Percentiles rank a stretch among this genome's conserved stretches.
Evolutionary conservation across 352 stramenopile species (phyloP).

Genomic region (Detonula confervacea): DNA sequence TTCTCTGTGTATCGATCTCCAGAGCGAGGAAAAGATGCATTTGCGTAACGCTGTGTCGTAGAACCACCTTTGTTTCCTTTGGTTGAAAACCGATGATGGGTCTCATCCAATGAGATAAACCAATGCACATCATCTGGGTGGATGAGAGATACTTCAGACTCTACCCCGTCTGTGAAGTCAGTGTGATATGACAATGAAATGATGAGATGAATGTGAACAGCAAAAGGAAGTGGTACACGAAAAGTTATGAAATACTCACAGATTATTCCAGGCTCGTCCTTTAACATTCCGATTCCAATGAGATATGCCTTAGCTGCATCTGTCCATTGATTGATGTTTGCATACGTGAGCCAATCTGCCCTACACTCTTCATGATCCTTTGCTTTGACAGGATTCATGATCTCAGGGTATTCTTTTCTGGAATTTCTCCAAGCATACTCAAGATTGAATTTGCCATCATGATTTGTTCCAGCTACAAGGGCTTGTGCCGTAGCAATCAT

Average conservation of each 20-base stretch:
- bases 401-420: slow-evolving; percentile 4
- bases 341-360: slow-evolving; percentile 16
- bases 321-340: slow-evolving; percentile 23
- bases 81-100: neutral
- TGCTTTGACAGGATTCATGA: slow-evolving; percentile 17
- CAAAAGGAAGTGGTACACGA: slow-evolving; percentile 1
- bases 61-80: neutral
- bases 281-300: slow-evolving; percentile 10
- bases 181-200: neutral
- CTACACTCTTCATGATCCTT: slow-evolving; percentile 25
- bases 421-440: slow-evolving; percentile 19
- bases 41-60: neutral
- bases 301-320: slow-evolving; percentile 13
- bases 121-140: slow-evolving; percentile 11
- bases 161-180: slow-evolving; percentile 10
- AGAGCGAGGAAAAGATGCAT: slow-evolving; percentile 7
- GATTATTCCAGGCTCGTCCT: slow-evolving; percentile 20
- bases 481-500: slow-evolving; percentile 8
- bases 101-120: slow-evolving; percentile 19
- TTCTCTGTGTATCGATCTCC: slow-evolving; percentile 4
- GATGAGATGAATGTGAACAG: no score
- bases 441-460: slow-evolving; percentile 13
- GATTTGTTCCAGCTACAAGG: slow-evolving; percentile 9
- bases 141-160: slow-evolving; percentile 18
- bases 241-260: slow-evolving; percentile 15